A percentile compares a stretch with the other conserved stretches of the same genome.
phyloP scores from a whole-genome alignment of 331 rosid species.

The Pyracantha coccinea region DNA sequence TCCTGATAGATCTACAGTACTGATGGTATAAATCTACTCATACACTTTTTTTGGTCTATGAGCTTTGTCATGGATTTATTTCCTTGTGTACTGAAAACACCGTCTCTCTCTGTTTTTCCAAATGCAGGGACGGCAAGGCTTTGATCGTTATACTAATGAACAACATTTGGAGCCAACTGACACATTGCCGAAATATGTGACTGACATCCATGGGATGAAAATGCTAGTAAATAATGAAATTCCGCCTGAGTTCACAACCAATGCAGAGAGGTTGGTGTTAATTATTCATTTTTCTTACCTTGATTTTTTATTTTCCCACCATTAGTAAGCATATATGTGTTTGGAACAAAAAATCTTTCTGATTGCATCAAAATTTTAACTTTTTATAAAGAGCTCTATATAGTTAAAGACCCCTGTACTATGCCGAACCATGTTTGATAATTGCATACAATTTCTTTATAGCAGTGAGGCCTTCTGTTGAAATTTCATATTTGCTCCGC shows the following conservation, averaged over 20 bases:
- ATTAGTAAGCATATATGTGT: background rate
- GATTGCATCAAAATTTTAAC: background rate
- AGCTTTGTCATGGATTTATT: background rate
- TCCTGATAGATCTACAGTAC: slow-evolving; percentile 50
- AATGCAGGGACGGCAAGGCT: slow-evolving; percentile 43
- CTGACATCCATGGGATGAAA: slow-evolving; percentile 14
- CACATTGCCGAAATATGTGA: slow-evolving; percentile 24
- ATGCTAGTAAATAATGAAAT: slow-evolving; percentile 23
- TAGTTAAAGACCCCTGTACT: background rate
- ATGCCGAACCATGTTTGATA: background rate
- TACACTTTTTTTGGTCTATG: slow-evolving; percentile 4
- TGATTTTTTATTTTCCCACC: slow-evolving; percentile 4
- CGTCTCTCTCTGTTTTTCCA: background rate
- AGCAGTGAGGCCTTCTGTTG: background rate
- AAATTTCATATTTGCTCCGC: background rate
- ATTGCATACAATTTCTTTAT: background rate
- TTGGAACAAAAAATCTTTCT: background rate
- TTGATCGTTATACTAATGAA: slow-evolving; percentile 28
- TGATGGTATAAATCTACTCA: slow-evolving; percentile 27
- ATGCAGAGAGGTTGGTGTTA: slow-evolving; percentile 28
- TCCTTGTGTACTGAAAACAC: background rate
- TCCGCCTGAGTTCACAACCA: slow-evolving; percentile 17
- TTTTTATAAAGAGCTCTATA: no score
- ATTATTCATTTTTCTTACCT: background rate
- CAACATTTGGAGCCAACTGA: slow-evolving; percentile 30